Evolutionary conservation across 805 yeast genomes (phyloP), one percentile per base, ranked within the genome.

Genomic region (Barnettozyma pratensis): DNA sequence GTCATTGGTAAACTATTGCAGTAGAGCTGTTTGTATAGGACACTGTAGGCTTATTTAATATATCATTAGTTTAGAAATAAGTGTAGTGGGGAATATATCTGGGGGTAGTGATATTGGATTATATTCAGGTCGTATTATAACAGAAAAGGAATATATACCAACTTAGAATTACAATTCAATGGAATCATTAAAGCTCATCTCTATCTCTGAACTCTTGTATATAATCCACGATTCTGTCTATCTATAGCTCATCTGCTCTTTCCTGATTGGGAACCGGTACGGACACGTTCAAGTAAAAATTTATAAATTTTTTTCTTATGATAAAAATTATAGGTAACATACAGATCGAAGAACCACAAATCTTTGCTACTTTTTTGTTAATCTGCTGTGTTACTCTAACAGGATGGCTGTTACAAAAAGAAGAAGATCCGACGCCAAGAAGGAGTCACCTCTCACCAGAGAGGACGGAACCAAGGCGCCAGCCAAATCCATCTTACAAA

Each of bases 341-440:
- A 42, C 31, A 34, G 34, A 8, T 31, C 3, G 11, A 7, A 19
- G 30, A 25, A 27, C 25, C 8, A 36, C 25, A 14, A 19, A 5
- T 25, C 12, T 27, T 26, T 34, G 38, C 26, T 28, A 25, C 26
- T 30, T 10, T 29, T 9, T 28, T 7, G 9, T 28, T n/a, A 26
- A 28, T 7, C 34, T 5, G 25, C 29, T 34, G 6, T 36, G 11
- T 36, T 9, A 29, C 28, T 29, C 8, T 10, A 4, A 14, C 7
- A 47, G 42, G 46, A 60, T 61, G 63, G 57, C 48, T 49, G 58
- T 58, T 37, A 66, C 67, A 34, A 77, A 77, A 59, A 75, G 81
- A 70, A 73, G 70, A 59, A 75, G 79, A 68, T 71, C 73, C 37
- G 77, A 73, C 41, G 60, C 69, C 19, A 64, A 55, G 52, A 64